Percentiles rank a stretch among this genome's conserved stretches.
phyloP scores from a whole-genome alignment of 176 grass and related monocot species.

The Alloteropsis semialata region DNA sequence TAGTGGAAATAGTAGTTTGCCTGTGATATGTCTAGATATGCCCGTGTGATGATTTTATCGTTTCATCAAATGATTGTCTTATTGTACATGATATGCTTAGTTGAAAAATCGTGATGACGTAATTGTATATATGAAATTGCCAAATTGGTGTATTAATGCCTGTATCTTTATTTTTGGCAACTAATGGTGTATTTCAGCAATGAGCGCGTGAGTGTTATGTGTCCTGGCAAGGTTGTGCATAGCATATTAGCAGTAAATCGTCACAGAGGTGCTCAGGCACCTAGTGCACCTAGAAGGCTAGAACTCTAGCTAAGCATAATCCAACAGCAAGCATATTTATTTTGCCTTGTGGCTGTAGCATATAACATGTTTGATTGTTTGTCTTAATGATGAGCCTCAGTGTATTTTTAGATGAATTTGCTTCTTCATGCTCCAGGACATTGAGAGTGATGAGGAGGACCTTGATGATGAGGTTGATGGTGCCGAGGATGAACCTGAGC shows the following conservation, averaged over 20 bases:
- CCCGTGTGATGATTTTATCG: neutral
- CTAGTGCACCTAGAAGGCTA: too few relatives aligned
- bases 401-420: slow-evolving; percentile 33
- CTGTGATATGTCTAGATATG: too few relatives aligned
- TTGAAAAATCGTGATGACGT: neutral
- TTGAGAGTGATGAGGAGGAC: slow-evolving; percentile 89
- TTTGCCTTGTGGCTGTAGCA: neutral
- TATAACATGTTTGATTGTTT: neutral
- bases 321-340: neutral
- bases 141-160: neutral
- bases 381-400: neutral
- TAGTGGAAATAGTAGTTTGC: neutral
- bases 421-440: slow-evolving; percentile 52
- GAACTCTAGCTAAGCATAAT: neutral
- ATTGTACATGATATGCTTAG: neutral
- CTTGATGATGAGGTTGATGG: slow-evolving; percentile 74
- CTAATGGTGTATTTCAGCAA: neutral
- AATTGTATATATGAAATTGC: neutral
- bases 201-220: neutral
- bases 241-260: neutral
- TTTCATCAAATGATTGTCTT: neutral
- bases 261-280: neutral
- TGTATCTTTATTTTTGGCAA: neutral
- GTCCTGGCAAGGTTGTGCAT: neutral
- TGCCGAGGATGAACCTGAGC: slow-evolving; percentile 64